Evolutionary conservation across 352 stramenopile species (phyloP).

Genomic region (Phytophthora pisi): DNA sequence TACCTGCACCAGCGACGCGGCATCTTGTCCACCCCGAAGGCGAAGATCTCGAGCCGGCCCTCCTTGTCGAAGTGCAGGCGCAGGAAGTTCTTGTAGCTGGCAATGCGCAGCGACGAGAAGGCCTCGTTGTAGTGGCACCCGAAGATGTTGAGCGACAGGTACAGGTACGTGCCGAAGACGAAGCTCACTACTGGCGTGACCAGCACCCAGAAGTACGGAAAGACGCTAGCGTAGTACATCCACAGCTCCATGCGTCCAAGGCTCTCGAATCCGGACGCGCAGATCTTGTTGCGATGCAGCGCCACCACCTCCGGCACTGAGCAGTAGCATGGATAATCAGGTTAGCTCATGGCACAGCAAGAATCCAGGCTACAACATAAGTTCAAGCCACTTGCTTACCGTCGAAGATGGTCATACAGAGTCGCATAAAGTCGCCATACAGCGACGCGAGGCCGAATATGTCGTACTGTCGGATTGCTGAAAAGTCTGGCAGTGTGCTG

Average conservation of each 20-base stretch:
- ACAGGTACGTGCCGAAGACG: slow-evolving; percentile 87
- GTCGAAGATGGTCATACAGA: slow-evolving; percentile 88
- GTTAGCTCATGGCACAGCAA: not conserved
- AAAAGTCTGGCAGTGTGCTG: slow-evolving; percentile 74
- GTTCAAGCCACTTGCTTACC: slow-evolving; percentile 35
- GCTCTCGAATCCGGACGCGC: slow-evolving; percentile 54
- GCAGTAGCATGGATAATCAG: too few species aligned
- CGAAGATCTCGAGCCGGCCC: slow-evolving; percentile 82
- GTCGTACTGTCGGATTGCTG: slow-evolving; percentile 66
- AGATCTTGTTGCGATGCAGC: slow-evolving; percentile 87
- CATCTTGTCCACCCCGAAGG: slow-evolving; percentile 91
- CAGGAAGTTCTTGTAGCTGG: slow-evolving; percentile 92
- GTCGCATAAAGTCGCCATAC: slow-evolving; percentile 72
- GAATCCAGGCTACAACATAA: not conserved
- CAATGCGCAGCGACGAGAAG: slow-evolving; percentile 86
- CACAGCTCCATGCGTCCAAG: slow-evolving; percentile 78
- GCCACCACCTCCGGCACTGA: slow-evolving; percentile 82
- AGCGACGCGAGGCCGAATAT: slow-evolving; percentile 64
- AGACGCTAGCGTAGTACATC: slow-evolving; percentile 85
- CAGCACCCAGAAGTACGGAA: slow-evolving; percentile 90
- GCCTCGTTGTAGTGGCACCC: slow-evolving; percentile 91
- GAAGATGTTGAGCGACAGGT: slow-evolving; percentile 86
- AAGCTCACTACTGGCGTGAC: slow-evolving; percentile 78
- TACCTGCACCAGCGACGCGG: slow-evolving; percentile 83
- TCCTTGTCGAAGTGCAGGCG: slow-evolving; percentile 78